Base-by-base conservation (phyloP, 805 yeast genomes). In the Ogataea haglerorum region DNA sequence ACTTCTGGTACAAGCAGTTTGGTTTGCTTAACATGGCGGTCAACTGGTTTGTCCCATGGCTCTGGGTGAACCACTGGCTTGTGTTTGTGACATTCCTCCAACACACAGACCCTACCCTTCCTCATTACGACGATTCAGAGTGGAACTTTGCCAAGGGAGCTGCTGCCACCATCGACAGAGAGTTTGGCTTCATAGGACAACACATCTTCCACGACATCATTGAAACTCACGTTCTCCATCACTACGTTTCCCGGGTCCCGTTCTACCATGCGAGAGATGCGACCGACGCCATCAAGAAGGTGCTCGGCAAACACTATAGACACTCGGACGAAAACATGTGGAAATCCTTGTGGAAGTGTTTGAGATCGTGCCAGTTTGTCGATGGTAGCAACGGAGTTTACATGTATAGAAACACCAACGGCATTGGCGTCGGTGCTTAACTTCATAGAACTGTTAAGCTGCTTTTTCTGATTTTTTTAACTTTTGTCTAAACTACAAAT, bases 71-170 rank as follows among this genome's bases (percentile, higher is more conserved):
- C 66, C 82, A 78, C 57, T 78, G 84, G 84, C 68, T 78, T 55
- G 83, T 78, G 27, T 73, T 78, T 52, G 75, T 78, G 48, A 78
- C 84, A 14, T 78, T 68, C 61, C 68, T 78, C 51, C 84, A 78
- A 63, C 84, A 78, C 60, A 72, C 82, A 14, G 82, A 76, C 57
- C 73, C 79, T 35, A 58, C 71, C 2, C 65, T 76, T 70, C 81
- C 83, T 28, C 84, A 78, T 56, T 78, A 78, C 59, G 73, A 69
- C 34, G 72, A 69, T 38, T 54, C 58, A 13, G 73, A 75, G 61
- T 78, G 84, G 84, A 77, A 72, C 43, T 78, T 78, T 51, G 82
- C 82, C 42, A 68, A 78, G 54, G 84, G 84, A 58, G 82, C 84
- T 7, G 82, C 82, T 47, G 76, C 82, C 32, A 78, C 84, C 26